Evolutionary conservation across 2,329 filamentous ascomycete species (phyloP).

Genomic region (Setomelanomma holmii): DNA sequence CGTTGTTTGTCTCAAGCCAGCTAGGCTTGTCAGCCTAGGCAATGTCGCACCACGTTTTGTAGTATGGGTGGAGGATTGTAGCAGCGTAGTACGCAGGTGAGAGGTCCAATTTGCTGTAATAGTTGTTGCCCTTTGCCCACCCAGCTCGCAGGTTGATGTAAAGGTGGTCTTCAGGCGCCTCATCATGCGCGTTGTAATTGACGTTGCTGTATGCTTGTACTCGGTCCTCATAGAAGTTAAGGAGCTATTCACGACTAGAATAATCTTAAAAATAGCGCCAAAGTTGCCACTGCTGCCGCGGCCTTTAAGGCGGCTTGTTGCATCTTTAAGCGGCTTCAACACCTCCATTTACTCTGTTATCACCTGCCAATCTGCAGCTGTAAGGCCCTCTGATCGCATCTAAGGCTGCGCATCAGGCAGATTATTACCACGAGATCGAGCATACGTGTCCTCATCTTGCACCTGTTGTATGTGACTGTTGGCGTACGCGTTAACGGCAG

Average conservation of each 20-base stretch:
- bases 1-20: neutral
- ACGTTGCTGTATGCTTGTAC: neutral
- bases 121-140: neutral
- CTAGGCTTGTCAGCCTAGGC: neutral
- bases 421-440: neutral
- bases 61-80: neutral
- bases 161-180: conserved; percentile 8
- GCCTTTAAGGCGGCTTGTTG: conserved; percentile 6
- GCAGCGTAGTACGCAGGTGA: no score
- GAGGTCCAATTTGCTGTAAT: no score
- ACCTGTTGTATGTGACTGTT: no score
- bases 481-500: neutral
- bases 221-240: neutral
- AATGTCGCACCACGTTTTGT: neutral
- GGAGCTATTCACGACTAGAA: neutral
- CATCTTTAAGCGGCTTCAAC: neutral
- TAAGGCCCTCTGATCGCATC: neutral
- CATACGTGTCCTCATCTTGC: neutral
- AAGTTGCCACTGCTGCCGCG: neutral
- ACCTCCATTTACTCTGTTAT: conserved; percentile 6
- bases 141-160: conserved; percentile 9
- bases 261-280: conserved; percentile 1
- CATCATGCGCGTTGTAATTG: no score
- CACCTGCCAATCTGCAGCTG: conserved; percentile 2
- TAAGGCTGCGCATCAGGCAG: neutral